These are phyloP conservation scores for Cutaneotrichosporon sp. DNA, from an alignment of 1,284 basidiomycete genomes.

Conservation along the genomic window DNA sequence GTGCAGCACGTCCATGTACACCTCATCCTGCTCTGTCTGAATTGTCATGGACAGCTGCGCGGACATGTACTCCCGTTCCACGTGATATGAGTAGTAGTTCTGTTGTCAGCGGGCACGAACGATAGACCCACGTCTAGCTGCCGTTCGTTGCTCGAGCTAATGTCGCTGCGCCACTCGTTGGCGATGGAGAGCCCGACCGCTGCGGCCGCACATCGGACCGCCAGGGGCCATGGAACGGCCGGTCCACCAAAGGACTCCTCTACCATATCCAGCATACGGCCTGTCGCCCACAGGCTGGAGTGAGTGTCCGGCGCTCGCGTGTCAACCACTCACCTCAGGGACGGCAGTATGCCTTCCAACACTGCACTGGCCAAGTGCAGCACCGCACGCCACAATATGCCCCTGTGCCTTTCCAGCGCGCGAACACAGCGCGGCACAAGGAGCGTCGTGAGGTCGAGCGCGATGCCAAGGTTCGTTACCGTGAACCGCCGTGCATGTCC, in stretches of 20 bases:
- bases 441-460: constrained; percentile 1
- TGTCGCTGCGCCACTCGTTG: not conserved
- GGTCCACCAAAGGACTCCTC: constrained; percentile 2
- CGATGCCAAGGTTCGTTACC: not conserved
- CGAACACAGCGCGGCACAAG: not conserved
- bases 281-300: constrained; percentile 1
- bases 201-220: not conserved
- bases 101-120: too few species aligned
- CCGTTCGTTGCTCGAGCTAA: not conserved
- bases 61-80: constrained; percentile 69
- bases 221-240: not conserved
- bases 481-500: not conserved
- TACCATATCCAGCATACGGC: constrained; percentile 7
- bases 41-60: constrained; percentile 70
- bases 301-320: not conserved
- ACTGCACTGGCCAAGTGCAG: not conserved
- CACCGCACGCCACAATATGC: too few species aligned
- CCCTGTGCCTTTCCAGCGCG: too few species aligned
- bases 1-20: constrained; percentile 66
- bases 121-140: too few species aligned
- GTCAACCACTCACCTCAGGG: not conserved
- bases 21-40: constrained; percentile 65
- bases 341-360: not conserved
- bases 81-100: constrained; percentile 49
- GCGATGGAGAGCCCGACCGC: not conserved